Evolutionary conservation across 768 basidiomycete genomes (phyloP).

Genomic region (Hemileccinum rubropunctum): DNA sequence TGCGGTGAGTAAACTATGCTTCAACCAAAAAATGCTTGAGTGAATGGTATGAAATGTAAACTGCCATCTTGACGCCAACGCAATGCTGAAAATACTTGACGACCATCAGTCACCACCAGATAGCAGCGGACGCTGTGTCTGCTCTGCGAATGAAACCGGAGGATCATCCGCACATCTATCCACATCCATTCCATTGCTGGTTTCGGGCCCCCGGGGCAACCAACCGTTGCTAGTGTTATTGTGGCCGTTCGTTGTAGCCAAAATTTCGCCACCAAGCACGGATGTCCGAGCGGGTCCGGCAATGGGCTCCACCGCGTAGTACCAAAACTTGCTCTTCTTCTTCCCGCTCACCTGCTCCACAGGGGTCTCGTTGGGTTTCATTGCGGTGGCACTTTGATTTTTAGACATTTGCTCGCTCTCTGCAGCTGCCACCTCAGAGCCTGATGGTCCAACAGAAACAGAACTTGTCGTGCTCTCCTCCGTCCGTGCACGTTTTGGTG

Average conservation of each 20-base stretch:
- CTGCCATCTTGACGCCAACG: constrained; percentile 11
- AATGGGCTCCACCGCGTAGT: constrained; percentile 79
- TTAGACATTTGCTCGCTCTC: constrained; percentile 46
- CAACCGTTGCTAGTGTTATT: constrained; percentile 7
- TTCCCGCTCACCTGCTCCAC: constrained; percentile 74
- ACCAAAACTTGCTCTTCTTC: constrained; percentile 87
- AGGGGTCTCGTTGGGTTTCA: constrained; percentile 73
- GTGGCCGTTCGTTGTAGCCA: constrained; percentile 19
- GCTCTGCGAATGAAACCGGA: constrained; percentile 17
- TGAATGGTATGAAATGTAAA: constrained; percentile 29
- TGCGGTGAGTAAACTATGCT: constrained; percentile 28
- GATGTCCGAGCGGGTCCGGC: constrained; percentile 30
- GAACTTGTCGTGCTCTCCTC: constrained; percentile 67
- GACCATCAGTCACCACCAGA: constrained; percentile 10
- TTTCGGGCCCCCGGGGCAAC: constrained; percentile 1
- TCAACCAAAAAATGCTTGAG: constrained; percentile 27
- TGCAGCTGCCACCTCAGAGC: constrained; percentile 21
- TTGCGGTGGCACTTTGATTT: constrained; percentile 56
- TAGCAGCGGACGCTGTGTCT: constrained; percentile 8
- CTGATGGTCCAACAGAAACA: constrained; percentile 37
- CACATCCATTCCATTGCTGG: constrained; percentile 20
- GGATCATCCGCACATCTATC: constrained; percentile 18
- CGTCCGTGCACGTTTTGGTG: constrained; percentile 71
- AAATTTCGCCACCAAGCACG: constrained; percentile 10
- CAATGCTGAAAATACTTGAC: constrained; percentile 8